These are phyloP conservation scores for Sordaria brevicollis DNA, from an alignment of 495 filamentous ascomycete genomes.

Conservation along the genomic window DNA sequence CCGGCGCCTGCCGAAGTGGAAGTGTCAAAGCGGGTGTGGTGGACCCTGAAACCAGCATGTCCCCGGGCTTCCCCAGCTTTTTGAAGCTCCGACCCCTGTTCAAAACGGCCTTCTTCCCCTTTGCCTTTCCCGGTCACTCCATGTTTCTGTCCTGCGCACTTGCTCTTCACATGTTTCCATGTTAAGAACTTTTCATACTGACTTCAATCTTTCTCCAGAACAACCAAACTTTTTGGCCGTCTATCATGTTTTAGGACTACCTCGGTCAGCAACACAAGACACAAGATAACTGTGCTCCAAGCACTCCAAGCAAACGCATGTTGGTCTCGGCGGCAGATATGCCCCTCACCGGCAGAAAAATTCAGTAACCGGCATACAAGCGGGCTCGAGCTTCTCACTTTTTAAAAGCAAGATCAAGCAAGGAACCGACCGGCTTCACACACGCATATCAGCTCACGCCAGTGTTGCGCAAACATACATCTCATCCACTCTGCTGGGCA, in stretches of 20 bases:
- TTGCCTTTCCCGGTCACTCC: not conserved
- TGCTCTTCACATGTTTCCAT: not conserved
- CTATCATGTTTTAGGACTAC: not conserved
- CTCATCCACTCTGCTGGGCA: not conserved
- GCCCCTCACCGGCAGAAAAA: not conserved
- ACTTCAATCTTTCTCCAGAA: not conserved
- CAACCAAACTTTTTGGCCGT: not conserved
- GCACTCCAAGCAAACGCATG: not conserved
- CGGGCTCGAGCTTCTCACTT: not conserved
- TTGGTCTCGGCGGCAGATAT: not conserved
- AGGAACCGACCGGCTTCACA: not conserved
- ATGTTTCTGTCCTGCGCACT: not conserved
- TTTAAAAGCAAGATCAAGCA: not conserved
- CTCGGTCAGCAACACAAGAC: not conserved
- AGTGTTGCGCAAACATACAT: not conserved
- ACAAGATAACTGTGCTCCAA: not conserved
- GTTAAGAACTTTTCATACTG: too few species aligned
- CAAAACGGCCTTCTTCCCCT: not conserved
- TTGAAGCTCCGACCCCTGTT: not conserved
- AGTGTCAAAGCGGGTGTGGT: not conserved
- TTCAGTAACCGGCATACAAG: not conserved
- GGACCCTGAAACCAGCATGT: not conserved
- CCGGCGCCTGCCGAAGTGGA: not conserved
- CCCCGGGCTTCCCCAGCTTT: not conserved
- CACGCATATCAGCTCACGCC: not conserved